A percentile compares a stretch with the other conserved stretches of the same genome.
Evolutionary conservation across 2,329 filamentous ascomycete species (phyloP).

Genomic region (Dryadomyces quercus-mongolicae): DNA sequence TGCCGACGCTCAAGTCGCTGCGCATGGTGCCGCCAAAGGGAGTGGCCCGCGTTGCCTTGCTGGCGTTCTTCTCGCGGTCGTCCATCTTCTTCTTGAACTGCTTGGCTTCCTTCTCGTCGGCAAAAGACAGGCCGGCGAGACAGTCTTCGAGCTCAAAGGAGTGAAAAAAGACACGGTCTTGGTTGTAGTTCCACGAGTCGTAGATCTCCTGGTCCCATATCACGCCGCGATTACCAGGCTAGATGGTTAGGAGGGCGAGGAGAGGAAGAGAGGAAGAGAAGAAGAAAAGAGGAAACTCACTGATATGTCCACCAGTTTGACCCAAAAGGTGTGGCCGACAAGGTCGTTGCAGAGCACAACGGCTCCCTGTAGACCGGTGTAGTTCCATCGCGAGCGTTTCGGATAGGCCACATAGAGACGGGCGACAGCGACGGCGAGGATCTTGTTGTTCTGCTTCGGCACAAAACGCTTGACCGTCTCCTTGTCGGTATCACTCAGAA

Average conservation of each 20-base stretch:
- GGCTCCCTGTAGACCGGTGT: constrained; percentile 86
- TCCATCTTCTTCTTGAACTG: constrained; percentile 97
- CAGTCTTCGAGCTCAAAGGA: constrained; percentile 94
- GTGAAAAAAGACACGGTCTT: constrained; percentile 95
- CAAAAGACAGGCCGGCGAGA: constrained; percentile 79
- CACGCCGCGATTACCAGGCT: constrained; percentile 71
- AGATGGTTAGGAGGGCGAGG: constrained; percentile 11
- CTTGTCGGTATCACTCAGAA: constrained; percentile 88
- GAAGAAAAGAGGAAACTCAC: constrained; percentile 35
- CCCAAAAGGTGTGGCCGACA: constrained; percentile 91
- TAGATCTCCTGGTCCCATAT: constrained; percentile 98
- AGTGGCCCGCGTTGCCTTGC: constrained; percentile 70
- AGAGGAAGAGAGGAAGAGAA: background rate
- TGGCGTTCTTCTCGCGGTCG: constrained; percentile 88
- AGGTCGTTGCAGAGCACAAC: constrained; percentile 85
- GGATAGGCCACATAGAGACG: constrained; percentile 90
- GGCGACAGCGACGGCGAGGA: constrained; percentile 87
- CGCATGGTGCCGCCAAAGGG: constrained; percentile 48
- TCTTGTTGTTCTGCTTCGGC: constrained; percentile 92
- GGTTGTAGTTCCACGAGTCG: constrained; percentile 88
- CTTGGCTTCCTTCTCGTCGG: constrained; percentile 94
- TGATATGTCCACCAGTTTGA: constrained; percentile 95
- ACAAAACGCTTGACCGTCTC: constrained; percentile 91
- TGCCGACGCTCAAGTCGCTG: constrained; percentile 13
- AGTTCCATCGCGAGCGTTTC: constrained; percentile 76